Conservation (phyloP, 1,139 yeast genomes). For the Zygotorulaspora mrakii region DNA sequence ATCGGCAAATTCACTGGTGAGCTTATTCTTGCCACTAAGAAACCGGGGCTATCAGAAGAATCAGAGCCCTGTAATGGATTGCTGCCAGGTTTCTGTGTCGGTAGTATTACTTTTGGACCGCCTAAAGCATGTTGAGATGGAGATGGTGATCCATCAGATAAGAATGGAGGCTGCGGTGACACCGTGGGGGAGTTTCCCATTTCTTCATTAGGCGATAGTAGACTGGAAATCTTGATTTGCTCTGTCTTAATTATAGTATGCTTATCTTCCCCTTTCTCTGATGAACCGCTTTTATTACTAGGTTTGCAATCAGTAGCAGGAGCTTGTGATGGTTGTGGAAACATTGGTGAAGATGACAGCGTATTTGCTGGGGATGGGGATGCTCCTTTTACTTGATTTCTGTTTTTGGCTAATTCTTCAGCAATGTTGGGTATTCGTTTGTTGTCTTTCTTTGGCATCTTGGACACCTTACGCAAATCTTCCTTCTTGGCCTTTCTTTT, state of each 20-base stretch:
- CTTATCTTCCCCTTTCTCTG: slow-evolving; percentile 9
- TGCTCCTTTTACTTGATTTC: slow-evolving; percentile 25
- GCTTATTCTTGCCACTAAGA: slow-evolving; percentile 22
- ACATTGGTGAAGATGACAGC: slow-evolving; percentile 11
- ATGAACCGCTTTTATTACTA: neutral
- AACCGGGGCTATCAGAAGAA: slow-evolving; percentile 13
- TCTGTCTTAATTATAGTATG: slow-evolving; percentile 12
- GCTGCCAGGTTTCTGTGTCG: slow-evolving; percentile 21
- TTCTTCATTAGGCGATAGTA: slow-evolving; percentile 17
- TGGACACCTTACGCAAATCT: slow-evolving; percentile 31
- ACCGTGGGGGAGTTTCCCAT: neutral
- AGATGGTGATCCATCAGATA: slow-evolving; percentile 2
- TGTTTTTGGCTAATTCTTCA: slow-evolving; percentile 34
- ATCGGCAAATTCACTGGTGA: slow-evolving; percentile 22
- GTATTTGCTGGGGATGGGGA: slow-evolving; percentile 21
- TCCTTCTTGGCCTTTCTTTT: slow-evolving; percentile 34
- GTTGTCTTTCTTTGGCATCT: slow-evolving; percentile 25
- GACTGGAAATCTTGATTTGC: slow-evolving; percentile 25
- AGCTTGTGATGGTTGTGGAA: slow-evolving; percentile 5
- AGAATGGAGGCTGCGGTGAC: neutral
- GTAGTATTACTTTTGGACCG: slow-evolving; percentile 21
- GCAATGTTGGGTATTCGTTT: slow-evolving; percentile 32
- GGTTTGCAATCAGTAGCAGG: slow-evolving; percentile 5
- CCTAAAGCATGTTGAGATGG: slow-evolving; percentile 6
- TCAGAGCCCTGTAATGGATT: slow-evolving; percentile 5